Evolutionary conservation across 352 stramenopile species (phyloP).

Genomic region (Globisporangium spinosum): DNA sequence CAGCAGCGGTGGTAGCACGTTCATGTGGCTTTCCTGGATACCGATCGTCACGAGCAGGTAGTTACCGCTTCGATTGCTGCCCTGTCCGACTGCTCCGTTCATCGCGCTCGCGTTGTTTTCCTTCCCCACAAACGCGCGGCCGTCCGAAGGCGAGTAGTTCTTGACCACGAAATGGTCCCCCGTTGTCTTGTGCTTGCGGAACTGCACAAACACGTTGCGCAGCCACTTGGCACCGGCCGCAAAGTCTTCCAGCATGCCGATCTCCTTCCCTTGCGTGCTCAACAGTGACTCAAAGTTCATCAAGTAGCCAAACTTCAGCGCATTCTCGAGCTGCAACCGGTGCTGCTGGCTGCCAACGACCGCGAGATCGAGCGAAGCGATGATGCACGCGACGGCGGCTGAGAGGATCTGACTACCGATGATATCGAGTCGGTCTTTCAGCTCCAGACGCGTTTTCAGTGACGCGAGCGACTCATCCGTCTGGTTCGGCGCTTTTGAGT

Average conservation of each 20-base stretch:
- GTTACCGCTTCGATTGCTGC: slow-evolving; percentile 13
- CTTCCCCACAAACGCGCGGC: slow-evolving; percentile 19
- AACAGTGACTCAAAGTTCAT: slow-evolving; percentile 84
- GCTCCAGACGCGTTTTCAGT: slow-evolving; percentile 65
- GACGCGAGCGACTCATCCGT: slow-evolving; percentile 41
- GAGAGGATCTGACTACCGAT: slow-evolving; percentile 77
- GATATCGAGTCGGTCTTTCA: slow-evolving; percentile 66
- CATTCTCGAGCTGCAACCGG: slow-evolving; percentile 49
- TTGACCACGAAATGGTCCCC: slow-evolving; percentile 57
- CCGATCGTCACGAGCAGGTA: slow-evolving; percentile 70
- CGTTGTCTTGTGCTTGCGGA: slow-evolving; percentile 42
- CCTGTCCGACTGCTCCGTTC: slow-evolving; percentile 5
- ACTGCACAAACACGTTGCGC: slow-evolving; percentile 72
- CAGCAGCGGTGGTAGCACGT: slow-evolving; percentile 43
- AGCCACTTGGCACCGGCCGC: slow-evolving; percentile 80
- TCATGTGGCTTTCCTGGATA: slow-evolving; percentile 46
- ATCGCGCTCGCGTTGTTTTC: slow-evolving; percentile 13
- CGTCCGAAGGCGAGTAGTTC: slow-evolving; percentile 44
- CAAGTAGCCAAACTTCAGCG: slow-evolving; percentile 56
- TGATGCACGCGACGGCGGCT: slow-evolving; percentile 57
- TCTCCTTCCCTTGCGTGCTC: slow-evolving; percentile 92
- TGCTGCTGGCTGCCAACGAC: slow-evolving; percentile 52
- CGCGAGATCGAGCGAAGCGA: slow-evolving; percentile 66
- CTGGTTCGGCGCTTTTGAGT: slow-evolving; percentile 12
- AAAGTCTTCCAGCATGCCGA: slow-evolving; percentile 93